Base-by-base conservation (phyloP, 2,329 filamentous ascomycete species). In the Apiospora rasikravindrae region DNA sequence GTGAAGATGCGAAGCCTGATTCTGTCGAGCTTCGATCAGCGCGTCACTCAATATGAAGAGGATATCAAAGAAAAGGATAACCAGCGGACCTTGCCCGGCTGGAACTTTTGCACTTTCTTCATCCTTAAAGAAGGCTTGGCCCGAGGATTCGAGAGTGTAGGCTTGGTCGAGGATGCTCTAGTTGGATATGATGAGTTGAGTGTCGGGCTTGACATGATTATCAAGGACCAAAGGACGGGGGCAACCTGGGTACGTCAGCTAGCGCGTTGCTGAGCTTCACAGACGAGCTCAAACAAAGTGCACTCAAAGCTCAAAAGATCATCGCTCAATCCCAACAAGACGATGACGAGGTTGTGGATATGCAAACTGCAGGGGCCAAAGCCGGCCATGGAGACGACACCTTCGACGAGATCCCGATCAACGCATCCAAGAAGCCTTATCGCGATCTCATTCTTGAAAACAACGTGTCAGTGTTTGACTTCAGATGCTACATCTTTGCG, bases 71-170 rank as follows among this genome's bases (percentile, higher is more conserved):
- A 98, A 81, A 96, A 95, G 79, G 96, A 98, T 77, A 89, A 92
- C 0, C 95, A 98, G 81, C 89, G 96, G 67, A 91, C 87, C 45
- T 84, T 99, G 24, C 96, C 96, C 0, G 96, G 96, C 0, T 99
- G 96, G 96, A 99, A 99, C 79, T 99, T 99, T 80, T 98, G 96
- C 82, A 99, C 96, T 0, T 99, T 99, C 81, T 99, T 99, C 81
- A 95, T 99, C 22, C 87, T 99, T 11, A 99, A 99, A 79, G 96
- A 99, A 81, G 96, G 96, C 0, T 85, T 99, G 47, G 96, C 96
- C 1, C 89, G 94, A 76, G 97, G 96, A 0, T 98, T 99, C 76
- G 97, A 99, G 81, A 98, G 94, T 79, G 95, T 98, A 3, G 97
- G 97, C 0, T 86, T 99, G 13, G 94, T 98, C 11, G 96, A 99